Conservation (phyloP, 257 asterid species). For the Nicotiana otophora region DNA sequence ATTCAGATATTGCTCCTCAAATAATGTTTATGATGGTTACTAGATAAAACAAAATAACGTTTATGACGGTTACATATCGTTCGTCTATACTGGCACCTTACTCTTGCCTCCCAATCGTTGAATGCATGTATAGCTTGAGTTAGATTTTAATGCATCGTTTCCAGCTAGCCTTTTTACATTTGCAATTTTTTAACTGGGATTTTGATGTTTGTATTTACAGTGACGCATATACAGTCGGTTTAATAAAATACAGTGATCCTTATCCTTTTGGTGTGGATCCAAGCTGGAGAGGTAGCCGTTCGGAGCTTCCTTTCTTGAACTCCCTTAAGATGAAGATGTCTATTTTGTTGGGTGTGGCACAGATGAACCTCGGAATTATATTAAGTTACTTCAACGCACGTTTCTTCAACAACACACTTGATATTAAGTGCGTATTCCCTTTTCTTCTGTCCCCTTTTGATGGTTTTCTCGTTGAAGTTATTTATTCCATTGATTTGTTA, state of each 20-base stretch:
- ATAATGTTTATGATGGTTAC: not conserved
- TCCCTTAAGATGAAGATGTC: slow-evolving; percentile 96
- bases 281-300: slow-evolving; percentile 93
- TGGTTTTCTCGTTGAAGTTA: slow-evolving; percentile 9
- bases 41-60: not conserved
- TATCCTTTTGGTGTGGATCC: slow-evolving; percentile 99
- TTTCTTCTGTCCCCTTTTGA: not conserved
- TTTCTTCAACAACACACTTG: slow-evolving; percentile 56
- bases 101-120: not conserved
- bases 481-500: slow-evolving; percentile 19
- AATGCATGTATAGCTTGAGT: not conserved
- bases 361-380: slow-evolving; percentile 87
- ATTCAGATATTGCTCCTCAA: not conserved
- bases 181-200: not conserved
- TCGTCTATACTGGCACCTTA: not conserved
- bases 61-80: not conserved
- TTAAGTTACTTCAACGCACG: slow-evolving; percentile 82
- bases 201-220: slow-evolving; percentile 33
- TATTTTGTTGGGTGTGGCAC: slow-evolving; percentile 77
- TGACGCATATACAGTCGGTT: slow-evolving; percentile 60
- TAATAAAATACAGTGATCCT: slow-evolving; percentile 57
- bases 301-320: slow-evolving; percentile 92
- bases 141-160: not conserved
- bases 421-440: slow-evolving; percentile 53
- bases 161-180: not conserved